Conservation (phyloP, 257 asterid species). For the Solanum pimpinellifolium region DNA sequence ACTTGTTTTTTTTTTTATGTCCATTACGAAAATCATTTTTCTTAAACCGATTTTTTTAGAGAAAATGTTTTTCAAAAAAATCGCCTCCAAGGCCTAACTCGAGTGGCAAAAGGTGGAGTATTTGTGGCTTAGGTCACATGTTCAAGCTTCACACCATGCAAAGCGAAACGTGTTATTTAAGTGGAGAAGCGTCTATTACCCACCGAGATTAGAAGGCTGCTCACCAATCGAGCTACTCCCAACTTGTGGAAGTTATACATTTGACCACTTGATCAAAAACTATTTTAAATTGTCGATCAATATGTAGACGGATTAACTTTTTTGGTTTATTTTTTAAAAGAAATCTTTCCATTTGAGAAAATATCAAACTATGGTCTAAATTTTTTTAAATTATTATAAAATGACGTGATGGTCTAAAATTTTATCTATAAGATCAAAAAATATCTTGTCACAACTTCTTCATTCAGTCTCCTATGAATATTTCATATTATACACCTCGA, state of each 20-base stretch:
- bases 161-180: rapidly evolving
- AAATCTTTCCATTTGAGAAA: background rate
- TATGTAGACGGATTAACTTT: background rate
- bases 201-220: rapidly evolving
- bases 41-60: background rate
- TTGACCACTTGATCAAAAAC: background rate
- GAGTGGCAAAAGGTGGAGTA: background rate
- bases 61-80: too few species aligned
- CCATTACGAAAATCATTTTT: background rate
- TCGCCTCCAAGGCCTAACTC: background rate
- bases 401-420: background rate
- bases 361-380: background rate
- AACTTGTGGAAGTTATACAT: background rate
- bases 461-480: background rate
- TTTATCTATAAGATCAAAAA: background rate
- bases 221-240: too few species aligned
- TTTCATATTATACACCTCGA: background rate
- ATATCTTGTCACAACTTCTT: background rate
- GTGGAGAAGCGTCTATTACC: background rate
- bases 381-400: too few species aligned
- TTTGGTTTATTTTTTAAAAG: background rate
- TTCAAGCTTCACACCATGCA: rapidly evolving
- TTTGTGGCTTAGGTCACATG: rapidly evolving
- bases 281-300: background rate
- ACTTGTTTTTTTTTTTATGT: too few species aligned